These are phyloP conservation scores for Amniculicola lignicola DNA, from an alignment of 495 filamentous ascomycete species.

Conservation along the genomic window DNA sequence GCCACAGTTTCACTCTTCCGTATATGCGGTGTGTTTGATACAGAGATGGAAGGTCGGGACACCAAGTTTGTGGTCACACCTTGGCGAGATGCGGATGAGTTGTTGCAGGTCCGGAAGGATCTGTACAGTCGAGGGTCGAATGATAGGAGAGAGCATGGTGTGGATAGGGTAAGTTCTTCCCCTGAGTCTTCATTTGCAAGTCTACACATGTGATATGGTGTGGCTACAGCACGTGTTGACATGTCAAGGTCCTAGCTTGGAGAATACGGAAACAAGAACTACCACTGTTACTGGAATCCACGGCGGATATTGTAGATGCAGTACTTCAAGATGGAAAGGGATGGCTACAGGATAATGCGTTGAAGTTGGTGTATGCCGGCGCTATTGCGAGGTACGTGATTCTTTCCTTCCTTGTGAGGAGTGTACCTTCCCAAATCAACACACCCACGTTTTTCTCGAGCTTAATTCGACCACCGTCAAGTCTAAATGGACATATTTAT, in stretches of 20 bases:
- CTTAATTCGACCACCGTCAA: no score
- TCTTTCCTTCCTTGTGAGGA: neutral
- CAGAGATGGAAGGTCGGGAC: no score
- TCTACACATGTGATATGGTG: neutral
- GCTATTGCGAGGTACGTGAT: slow-evolving; percentile 25
- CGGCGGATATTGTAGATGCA: slow-evolving; percentile 23
- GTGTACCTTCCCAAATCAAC: neutral
- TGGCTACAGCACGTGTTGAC: neutral
- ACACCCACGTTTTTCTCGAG: neutral
- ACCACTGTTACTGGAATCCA: slow-evolving; percentile 27
- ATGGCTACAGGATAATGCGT: neutral
- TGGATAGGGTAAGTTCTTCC: slow-evolving; percentile 27
- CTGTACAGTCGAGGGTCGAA: slow-evolving; percentile 55
- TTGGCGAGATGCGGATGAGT: slow-evolving; percentile 65
- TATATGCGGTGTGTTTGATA: no score
- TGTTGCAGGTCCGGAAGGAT: slow-evolving; percentile 62
- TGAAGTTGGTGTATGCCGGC: slow-evolving; percentile 24
- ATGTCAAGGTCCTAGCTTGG: slow-evolving; percentile 25
- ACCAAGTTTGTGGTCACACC: slow-evolving; percentile 73
- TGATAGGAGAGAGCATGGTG: slow-evolving; percentile 22
- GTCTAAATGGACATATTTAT: no score
- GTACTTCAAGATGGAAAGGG: slow-evolving; percentile 17
- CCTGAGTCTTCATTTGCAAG: neutral
- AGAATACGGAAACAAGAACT: slow-evolving; percentile 12
- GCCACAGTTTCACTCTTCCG: no score